These are phyloP conservation scores for Artomyces pyxidatus DNA, from an alignment of 768 basidiomycete species.

Conservation along the genomic window DNA sequence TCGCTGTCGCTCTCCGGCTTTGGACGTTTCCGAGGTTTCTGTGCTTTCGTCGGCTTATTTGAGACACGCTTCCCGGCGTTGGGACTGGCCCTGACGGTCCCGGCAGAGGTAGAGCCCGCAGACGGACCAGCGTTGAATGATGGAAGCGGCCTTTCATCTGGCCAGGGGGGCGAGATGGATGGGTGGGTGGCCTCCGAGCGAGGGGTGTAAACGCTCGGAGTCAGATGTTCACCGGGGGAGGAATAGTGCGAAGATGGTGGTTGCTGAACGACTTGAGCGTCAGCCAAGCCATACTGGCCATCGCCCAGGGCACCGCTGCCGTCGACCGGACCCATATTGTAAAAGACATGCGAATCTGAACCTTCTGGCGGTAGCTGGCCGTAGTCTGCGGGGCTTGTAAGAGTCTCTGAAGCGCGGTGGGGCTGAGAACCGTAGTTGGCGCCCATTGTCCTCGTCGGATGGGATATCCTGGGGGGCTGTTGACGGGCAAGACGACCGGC, in stretches of 20 bases:
- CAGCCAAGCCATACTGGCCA: neutral
- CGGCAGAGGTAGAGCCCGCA: neutral
- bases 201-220: constrained; percentile 1
- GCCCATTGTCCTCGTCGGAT: neutral
- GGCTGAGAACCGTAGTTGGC: no score
- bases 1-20: neutral
- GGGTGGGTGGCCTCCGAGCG: constrained; percentile 1
- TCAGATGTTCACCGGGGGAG: constrained; percentile 1
- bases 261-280: neutral
- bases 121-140: neutral
- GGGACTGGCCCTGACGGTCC: neutral
- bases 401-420: neutral
- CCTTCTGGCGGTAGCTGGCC: neutral
- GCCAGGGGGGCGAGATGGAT: constrained; percentile 4
- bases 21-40: neutral
- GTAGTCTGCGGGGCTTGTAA: neutral
- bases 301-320: neutral
- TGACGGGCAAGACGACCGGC: neutral
- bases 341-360: neutral
- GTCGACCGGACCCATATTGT: neutral
- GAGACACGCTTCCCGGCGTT: neutral
- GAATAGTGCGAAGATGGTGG: neutral
- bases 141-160: constrained; percentile 1
- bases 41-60: neutral
- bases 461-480: neutral